These are phyloP conservation scores for Roridomyces roridus DNA, from an alignment of 768 basidiomycete species.

Conservation along the genomic window DNA sequence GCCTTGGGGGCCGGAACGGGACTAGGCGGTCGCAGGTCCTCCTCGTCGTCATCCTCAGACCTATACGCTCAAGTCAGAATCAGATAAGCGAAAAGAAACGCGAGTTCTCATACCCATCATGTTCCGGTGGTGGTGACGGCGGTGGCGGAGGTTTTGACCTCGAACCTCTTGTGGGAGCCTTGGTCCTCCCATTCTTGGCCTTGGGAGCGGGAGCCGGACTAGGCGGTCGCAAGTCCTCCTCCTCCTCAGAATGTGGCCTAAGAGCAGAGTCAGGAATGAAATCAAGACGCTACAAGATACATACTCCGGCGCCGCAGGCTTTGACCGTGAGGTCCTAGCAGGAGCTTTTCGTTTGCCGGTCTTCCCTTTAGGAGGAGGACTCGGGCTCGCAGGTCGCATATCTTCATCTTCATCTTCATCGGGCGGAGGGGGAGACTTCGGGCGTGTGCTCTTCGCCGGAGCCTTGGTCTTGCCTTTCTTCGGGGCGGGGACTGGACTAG, in stretches of 20 bases:
- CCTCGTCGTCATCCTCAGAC: not conserved
- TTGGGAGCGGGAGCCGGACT: not conserved
- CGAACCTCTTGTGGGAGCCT: not conserved
- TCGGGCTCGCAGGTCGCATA: too few relatives aligned
- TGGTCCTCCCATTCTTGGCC: not conserved
- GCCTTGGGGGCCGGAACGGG: not conserved
- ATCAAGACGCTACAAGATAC: not conserved
- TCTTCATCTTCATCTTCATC: too few relatives aligned
- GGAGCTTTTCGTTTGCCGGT: too few relatives aligned
- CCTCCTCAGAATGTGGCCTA: conserved; percentile 3
- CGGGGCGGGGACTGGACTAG: not conserved
- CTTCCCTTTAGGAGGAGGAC: too few relatives aligned
- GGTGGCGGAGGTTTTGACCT: not conserved
- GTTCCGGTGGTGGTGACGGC: not conserved
- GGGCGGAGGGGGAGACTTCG: not conserved
- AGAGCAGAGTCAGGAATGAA: not conserved
- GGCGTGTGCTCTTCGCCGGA: not conserved
- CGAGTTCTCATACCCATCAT: too few relatives aligned
- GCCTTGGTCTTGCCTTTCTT: conserved; percentile 6
- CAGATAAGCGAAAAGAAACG: too few relatives aligned
- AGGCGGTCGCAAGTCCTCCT: not conserved
- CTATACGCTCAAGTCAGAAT: too few relatives aligned
- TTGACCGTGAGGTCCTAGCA: not conserved
- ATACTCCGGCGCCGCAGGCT: conserved; percentile 1
- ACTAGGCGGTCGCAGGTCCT: not conserved